Percentiles rank a stretch among this genome's conserved stretches.
Evolutionary conservation across 1,284 basidiomycete species (phyloP).

Genomic region (Apiotrichum mycotoxinovorans): DNA sequence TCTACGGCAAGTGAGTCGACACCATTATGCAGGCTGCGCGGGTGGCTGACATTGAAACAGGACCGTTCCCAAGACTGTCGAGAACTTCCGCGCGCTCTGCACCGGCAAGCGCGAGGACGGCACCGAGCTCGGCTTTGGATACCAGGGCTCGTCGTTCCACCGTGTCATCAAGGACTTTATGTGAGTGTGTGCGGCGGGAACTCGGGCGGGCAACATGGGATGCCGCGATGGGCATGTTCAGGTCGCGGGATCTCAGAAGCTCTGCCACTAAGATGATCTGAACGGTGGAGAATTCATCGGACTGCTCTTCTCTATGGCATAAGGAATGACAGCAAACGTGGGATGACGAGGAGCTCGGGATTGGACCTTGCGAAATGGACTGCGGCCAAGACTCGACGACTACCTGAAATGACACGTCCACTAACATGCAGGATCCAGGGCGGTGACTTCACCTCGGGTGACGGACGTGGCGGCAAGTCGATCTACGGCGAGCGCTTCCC

Average conservation of each 20-base stretch:
- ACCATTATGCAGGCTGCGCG: neutral
- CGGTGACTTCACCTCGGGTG: conserved; percentile 66
- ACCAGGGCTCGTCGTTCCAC: conserved; percentile 68
- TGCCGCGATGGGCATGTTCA: too few relatives aligned
- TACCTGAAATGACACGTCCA: neutral
- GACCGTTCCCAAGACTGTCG: conserved; percentile 73
- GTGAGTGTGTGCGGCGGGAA: conserved; percentile 39
- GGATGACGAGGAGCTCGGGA: neutral
- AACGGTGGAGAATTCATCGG: too few relatives aligned
- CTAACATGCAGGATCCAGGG: conserved; percentile 57
- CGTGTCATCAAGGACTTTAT: conserved; percentile 69
- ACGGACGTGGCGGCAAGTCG: conserved; percentile 61
- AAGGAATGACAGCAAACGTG: too few relatives aligned
- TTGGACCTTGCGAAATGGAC: too few relatives aligned
- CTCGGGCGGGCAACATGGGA: neutral
- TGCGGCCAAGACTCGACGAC: neutral
- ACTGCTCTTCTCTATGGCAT: too few relatives aligned
- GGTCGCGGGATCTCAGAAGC: too few relatives aligned
- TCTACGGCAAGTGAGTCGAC: conserved; percentile 65
- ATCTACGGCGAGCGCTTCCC: conserved; percentile 61
- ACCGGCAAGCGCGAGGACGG: conserved; percentile 77
- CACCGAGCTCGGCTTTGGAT: conserved; percentile 65
- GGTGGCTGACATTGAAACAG: conserved; percentile 41
- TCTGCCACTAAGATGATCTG: too few relatives aligned
- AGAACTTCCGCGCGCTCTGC: conserved; percentile 66